phyloP scores from a whole-genome alignment of 176 grass and related monocot genomes.

The Calamus simplicifolius region DNA sequence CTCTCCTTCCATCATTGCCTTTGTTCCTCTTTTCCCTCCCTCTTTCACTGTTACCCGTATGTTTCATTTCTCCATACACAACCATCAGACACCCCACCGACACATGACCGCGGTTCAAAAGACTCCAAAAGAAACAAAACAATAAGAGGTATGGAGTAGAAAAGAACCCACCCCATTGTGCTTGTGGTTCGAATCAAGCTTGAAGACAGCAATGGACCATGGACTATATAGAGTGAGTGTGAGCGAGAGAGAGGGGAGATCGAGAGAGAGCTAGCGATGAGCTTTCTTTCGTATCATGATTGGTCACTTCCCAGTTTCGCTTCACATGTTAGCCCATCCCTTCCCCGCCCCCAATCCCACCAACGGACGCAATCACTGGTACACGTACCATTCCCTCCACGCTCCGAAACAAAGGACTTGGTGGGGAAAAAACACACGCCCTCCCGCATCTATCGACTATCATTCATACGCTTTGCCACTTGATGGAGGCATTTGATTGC shows the following conservation, averaged over 20 bases:
- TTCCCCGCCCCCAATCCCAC: conserved; percentile 3
- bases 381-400: not conserved
- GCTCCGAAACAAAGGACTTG: not conserved
- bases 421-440: too few species aligned
- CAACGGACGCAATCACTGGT: not conserved
- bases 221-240: too few species aligned
- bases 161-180: not conserved
- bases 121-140: conserved; percentile 12
- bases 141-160: not conserved
- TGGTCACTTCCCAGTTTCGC: conserved; percentile 8
- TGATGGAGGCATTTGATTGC: too few species aligned
- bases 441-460: too few species aligned
- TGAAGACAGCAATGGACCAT: too few species aligned
- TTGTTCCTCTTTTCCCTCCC: conserved; percentile 1
- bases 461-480: too few species aligned
- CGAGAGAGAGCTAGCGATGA: too few species aligned
- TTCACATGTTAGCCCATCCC: not conserved
- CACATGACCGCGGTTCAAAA: not conserved
- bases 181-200: too few species aligned
- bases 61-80: not conserved
- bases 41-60: conserved; percentile 1
- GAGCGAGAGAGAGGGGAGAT: too few species aligned
- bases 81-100: not conserved
- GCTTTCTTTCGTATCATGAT: conserved; percentile 10
- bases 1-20: not conserved